phyloP scores from a whole-genome alignment of 768 basidiomycete genomes.

The Hericium erinaceus region DNA sequence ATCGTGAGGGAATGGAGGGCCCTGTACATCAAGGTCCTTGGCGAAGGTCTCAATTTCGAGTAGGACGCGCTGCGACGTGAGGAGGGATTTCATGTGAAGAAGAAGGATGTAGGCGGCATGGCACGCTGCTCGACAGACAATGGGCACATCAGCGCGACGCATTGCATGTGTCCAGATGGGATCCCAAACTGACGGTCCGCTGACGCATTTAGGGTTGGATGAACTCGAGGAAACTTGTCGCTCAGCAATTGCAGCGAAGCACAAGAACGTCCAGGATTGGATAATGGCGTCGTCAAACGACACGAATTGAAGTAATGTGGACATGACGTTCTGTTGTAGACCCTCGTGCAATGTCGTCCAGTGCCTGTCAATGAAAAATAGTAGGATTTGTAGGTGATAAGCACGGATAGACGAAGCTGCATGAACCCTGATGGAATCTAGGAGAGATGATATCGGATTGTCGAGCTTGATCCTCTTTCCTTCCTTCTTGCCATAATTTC shows the following conservation, averaged over 20 bases:
- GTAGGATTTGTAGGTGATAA: conserved; percentile 62
- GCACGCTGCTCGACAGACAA: conserved; percentile 72
- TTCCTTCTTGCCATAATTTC: conserved; percentile 20
- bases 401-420: conserved; percentile 27
- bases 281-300: conserved; percentile 51
- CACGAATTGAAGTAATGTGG: conserved; percentile 49
- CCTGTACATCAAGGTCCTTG: conserved; percentile 84
- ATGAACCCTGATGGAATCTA: conserved; percentile 37
- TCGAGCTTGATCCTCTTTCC: conserved; percentile 47
- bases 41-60: conserved; percentile 70
- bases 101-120: conserved; percentile 56
- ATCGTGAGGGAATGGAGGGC: conserved; percentile 79
- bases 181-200: conserved; percentile 42
- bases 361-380: conserved; percentile 79
- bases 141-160: conserved; percentile 58
- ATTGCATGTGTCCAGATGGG: conserved; percentile 76
- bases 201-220: conserved; percentile 1
- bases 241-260: conserved; percentile 59
- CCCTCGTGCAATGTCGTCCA: conserved; percentile 54
- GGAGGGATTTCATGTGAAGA: conserved; percentile 28
- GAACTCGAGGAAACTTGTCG: conserved; percentile 10
- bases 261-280: conserved; percentile 83
- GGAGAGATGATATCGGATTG: conserved; percentile 49
- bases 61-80: conserved; percentile 50
- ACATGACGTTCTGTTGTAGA: conserved; percentile 48